phyloP scores from a whole-genome alignment of 306 rosid genomes.

The Adenanthera pavonina region DNA sequence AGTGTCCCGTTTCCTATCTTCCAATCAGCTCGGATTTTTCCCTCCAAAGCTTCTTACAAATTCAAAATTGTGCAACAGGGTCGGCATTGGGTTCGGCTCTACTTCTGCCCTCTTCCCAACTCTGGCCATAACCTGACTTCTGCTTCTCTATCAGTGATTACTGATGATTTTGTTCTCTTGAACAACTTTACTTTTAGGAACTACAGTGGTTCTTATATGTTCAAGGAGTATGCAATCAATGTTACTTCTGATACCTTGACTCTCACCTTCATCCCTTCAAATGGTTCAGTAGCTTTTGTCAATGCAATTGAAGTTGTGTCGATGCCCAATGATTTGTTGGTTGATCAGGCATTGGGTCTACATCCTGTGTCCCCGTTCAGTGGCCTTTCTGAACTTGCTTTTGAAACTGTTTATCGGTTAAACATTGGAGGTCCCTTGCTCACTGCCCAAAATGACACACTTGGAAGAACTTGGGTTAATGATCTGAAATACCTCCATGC shows the following conservation, averaged over 20 bases:
- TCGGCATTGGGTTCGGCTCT: slow-evolving; percentile 88
- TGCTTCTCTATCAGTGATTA: slow-evolving; percentile 70
- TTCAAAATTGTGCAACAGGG: slow-evolving; percentile 63
- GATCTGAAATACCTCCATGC: slow-evolving; percentile 81
- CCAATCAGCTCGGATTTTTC: slow-evolving; percentile 80
- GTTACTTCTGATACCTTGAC: slow-evolving; percentile 68
- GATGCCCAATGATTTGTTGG: slow-evolving; percentile 69
- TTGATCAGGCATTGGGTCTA: slow-evolving; percentile 76
- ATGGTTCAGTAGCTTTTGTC: slow-evolving; percentile 75
- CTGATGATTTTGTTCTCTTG: slow-evolving; percentile 83
- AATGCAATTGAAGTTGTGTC: slow-evolving; percentile 96
- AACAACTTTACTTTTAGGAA: slow-evolving; percentile 71
- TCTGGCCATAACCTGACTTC: slow-evolving; percentile 59
- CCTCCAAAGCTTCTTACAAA: slow-evolving; percentile 61
- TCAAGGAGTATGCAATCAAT: slow-evolving; percentile 83
- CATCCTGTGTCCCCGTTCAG: slow-evolving; percentile 65
- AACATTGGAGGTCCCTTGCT: slow-evolving; percentile 89
- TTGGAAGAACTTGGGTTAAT: slow-evolving; percentile 92
- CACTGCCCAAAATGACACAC: slow-evolving; percentile 79
- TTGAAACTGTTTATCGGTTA: slow-evolving; percentile 84
- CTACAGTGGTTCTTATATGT: slow-evolving; percentile 72
- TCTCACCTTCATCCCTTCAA: slow-evolving; percentile 72
- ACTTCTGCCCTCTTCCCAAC: slow-evolving; percentile 67
- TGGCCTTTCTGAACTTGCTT: slow-evolving; percentile 70
- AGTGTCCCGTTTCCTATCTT: slow-evolving; percentile 68